A percentile compares a stretch with the other conserved stretches of the same genome.
phyloP scores from a whole-genome alignment of 257 asterid species.

The Misopates orontium region DNA sequence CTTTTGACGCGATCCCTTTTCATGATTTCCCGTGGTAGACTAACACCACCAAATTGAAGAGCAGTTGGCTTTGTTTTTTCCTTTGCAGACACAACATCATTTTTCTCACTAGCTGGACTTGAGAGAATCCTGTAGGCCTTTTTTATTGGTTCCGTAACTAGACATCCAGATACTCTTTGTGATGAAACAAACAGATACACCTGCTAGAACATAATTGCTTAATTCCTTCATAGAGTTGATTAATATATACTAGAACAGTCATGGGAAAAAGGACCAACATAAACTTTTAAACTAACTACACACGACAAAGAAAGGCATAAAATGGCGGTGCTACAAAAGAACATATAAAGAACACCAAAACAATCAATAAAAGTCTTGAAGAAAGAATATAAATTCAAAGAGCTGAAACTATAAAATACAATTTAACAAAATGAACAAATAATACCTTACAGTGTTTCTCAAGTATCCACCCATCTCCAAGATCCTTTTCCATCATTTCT shows the following conservation, averaged over 20 bases:
- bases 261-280: background rate
- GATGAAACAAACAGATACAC: slow-evolving; percentile 66
- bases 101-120: slow-evolving; percentile 28
- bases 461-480: slow-evolving; percentile 86
- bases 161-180: slow-evolving; percentile 67
- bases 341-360: background rate
- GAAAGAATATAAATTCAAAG: background rate
- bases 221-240: background rate
- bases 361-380: slow-evolving; percentile 4
- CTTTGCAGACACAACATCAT: slow-evolving; percentile 24
- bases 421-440: no score
- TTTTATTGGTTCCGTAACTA: slow-evolving; percentile 62
- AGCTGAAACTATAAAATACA: no score
- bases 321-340: background rate
- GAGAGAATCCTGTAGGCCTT: slow-evolving; percentile 57
- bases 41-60: slow-evolving; percentile 72
- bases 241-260: background rate
- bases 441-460: slow-evolving; percentile 60
- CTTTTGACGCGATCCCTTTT: slow-evolving; percentile 37
- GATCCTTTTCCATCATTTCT: slow-evolving; percentile 76
- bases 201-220: slow-evolving; percentile 38
- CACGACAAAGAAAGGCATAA: background rate
- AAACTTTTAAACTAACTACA: background rate
- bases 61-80: slow-evolving; percentile 36
- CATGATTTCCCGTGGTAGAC: slow-evolving; percentile 62